These are phyloP conservation scores for Colletotrichum siamense DNA, from an alignment of 2,329 filamentous ascomycete genomes.

Conservation along the genomic window DNA sequence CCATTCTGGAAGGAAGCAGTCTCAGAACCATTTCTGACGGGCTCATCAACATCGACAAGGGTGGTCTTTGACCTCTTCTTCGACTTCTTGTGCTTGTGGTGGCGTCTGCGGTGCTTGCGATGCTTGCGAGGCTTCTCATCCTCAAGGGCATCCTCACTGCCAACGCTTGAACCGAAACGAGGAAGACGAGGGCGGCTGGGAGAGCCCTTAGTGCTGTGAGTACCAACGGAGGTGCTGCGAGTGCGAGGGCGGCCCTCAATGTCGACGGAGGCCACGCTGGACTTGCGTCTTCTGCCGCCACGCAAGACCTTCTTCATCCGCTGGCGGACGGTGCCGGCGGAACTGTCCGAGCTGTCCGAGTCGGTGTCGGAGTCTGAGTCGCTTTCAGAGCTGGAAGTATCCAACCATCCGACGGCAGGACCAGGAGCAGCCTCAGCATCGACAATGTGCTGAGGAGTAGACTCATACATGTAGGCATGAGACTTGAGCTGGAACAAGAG, in stretches of 20 bases:
- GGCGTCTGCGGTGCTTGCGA: slow-evolving; percentile 41
- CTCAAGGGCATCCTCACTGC: slow-evolving; percentile 49
- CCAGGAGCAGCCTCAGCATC: slow-evolving; percentile 91
- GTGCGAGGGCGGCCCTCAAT: slow-evolving; percentile 40
- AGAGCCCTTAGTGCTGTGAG: slow-evolving; percentile 41
- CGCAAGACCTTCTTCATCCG: slow-evolving; percentile 79
- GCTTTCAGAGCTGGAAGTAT: slow-evolving; percentile 67
- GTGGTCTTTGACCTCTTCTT: slow-evolving; percentile 50
- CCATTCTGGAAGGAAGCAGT: slow-evolving; percentile 31
- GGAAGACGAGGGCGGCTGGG: slow-evolving; percentile 40
- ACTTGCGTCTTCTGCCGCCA: slow-evolving; percentile 75
- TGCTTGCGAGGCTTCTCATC: slow-evolving; percentile 45
- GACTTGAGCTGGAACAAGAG: slow-evolving; percentile 91
- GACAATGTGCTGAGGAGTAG: slow-evolving; percentile 89
- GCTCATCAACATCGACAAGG: slow-evolving; percentile 29
- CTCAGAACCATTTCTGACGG: slow-evolving; percentile 34
- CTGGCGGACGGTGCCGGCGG: slow-evolving; percentile 70
- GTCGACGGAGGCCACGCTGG: slow-evolving; percentile 73
- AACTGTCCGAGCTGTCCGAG: slow-evolving; percentile 66
- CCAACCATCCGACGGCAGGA: slow-evolving; percentile 81
- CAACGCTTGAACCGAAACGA: slow-evolving; percentile 40
- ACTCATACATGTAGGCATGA: slow-evolving; percentile 90
- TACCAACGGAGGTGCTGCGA: slow-evolving; percentile 48
- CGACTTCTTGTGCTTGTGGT: slow-evolving; percentile 44
- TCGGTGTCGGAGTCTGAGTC: slow-evolving; percentile 69